phyloP scores from a whole-genome alignment of 2,329 filamentous ascomycete species.

The Ophiostoma tasmaniense region DNA sequence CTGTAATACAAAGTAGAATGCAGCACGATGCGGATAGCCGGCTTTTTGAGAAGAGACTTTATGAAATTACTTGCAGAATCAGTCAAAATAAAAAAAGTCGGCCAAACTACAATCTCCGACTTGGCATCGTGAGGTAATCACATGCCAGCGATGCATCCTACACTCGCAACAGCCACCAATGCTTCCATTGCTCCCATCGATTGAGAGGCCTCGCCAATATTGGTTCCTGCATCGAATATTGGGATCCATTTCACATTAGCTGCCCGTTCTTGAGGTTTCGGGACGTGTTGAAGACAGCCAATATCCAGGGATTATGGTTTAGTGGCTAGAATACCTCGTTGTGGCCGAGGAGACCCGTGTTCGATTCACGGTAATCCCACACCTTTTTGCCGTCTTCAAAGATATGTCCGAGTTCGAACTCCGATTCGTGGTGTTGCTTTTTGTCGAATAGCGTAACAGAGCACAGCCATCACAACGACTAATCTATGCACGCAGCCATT shows the following conservation, averaged over 20 bases:
- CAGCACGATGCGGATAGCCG: too few species aligned
- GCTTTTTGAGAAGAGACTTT: too few species aligned
- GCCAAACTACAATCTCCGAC: neutral
- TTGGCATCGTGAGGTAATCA: neutral
- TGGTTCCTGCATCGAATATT: neutral
- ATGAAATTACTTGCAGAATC: neutral
- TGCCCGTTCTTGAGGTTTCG: too few species aligned
- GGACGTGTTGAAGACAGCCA: neutral
- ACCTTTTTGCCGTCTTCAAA: neutral
- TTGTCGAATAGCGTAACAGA: too few species aligned
- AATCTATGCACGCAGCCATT: neutral
- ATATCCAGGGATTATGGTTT: constrained; percentile 17
- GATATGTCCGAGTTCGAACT: too few species aligned
- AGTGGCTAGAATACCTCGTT: constrained; percentile 22
- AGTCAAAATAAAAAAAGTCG: neutral
- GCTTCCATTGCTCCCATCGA: neutral
- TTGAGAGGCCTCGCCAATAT: neutral
- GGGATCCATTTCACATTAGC: neutral
- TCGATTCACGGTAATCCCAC: constrained; percentile 22
- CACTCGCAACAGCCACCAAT: neutral
- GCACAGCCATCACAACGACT: neutral
- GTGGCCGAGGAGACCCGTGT: constrained; percentile 22
- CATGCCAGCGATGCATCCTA: neutral
- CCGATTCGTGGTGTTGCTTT: too few species aligned
- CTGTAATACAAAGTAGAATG: too few species aligned